Evolutionary conservation across 1,284 basidiomycete genomes (phyloP).

Genomic region (Puccinia coronata): DNA sequence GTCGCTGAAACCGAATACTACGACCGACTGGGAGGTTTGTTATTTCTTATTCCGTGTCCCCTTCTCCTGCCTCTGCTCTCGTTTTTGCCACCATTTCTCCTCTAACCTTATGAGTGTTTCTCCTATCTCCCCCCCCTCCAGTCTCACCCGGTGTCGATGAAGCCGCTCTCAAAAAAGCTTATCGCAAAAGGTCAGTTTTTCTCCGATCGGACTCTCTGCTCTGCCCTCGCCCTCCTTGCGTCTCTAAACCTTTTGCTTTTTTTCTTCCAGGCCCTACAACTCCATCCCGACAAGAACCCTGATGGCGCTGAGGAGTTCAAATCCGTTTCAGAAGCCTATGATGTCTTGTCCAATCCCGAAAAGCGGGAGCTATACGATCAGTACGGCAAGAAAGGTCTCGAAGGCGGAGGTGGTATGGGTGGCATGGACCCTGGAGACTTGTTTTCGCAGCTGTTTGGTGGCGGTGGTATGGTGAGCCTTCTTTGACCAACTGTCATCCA

Average conservation of each 20-base stretch:
- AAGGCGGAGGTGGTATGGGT: conserved; percentile 64
- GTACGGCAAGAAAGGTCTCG: conserved; percentile 87
- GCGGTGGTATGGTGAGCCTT: conserved; percentile 64
- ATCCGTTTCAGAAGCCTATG: conserved; percentile 87
- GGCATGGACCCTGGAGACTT: conserved; percentile 98
- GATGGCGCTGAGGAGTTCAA: conserved; percentile 81
- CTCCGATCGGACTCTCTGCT: background rate
- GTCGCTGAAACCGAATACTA: conserved; percentile 45
- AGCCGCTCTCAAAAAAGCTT: conserved; percentile 65
- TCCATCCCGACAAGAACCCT: conserved; percentile 85
- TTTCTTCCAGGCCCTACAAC: conserved; percentile 71
- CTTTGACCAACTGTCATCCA: background rate
- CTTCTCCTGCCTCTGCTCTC: background rate
- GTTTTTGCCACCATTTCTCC: background rate
- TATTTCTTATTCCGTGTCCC: background rate
- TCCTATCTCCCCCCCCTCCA: background rate
- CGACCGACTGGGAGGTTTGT: conserved; percentile 35
- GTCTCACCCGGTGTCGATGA: conserved; percentile 40
- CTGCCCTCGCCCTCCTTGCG: conserved; percentile 23
- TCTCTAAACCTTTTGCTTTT: conserved; percentile 45
- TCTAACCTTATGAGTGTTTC: background rate
- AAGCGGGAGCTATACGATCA: conserved; percentile 85
- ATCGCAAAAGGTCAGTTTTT: conserved; percentile 76
- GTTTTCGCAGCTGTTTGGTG: conserved; percentile 92
- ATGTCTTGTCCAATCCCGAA: conserved; percentile 85